Evolutionary conservation across 2,329 filamentous ascomycete genomes (phyloP).

Genomic region (Penicillium palitans): DNA sequence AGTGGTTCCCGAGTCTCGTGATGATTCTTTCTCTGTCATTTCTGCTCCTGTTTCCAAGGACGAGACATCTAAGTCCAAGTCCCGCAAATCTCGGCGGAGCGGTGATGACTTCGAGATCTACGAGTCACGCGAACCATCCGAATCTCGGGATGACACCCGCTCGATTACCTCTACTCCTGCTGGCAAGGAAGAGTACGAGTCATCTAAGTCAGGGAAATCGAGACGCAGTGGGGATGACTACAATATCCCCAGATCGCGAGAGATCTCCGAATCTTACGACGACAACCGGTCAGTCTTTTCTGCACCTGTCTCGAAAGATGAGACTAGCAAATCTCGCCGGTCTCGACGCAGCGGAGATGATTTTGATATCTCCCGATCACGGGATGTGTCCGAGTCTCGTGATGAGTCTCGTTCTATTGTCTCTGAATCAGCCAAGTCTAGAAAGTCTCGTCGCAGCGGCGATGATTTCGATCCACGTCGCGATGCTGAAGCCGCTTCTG

Average conservation of each 20-base stretch:
- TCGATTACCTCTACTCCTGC: not conserved
- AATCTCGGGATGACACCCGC: not conserved
- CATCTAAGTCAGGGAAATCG: not conserved
- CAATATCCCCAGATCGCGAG: not conserved
- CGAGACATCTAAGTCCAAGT: conserved; percentile 6
- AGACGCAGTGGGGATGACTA: conserved; percentile 1
- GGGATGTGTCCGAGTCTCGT: conserved; percentile 1
- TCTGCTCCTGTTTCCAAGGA: conserved; percentile 6
- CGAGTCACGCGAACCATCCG: not conserved
- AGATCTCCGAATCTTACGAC: not conserved
- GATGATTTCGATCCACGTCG: conserved; percentile 26
- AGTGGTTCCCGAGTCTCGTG: not conserved
- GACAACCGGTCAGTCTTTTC: not conserved
- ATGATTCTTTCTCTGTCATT: conserved; percentile 4
- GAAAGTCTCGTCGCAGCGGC: conserved; percentile 23
- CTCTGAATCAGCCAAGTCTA: conserved; percentile 21
- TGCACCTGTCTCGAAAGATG: conserved; percentile 1
- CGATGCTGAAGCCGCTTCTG: conserved; percentile 11
- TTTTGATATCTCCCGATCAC: not conserved
- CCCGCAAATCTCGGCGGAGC: conserved; percentile 3
- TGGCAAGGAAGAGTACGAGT: not conserved
- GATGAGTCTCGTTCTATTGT: conserved; percentile 26
- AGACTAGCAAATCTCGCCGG: not conserved
- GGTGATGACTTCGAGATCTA: conserved; percentile 7
- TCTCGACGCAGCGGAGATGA: conserved; percentile 7